These are phyloP conservation scores for Cyamopsis tetragonoloba DNA, from an alignment of 306 rosid genomes.

Conservation along the genomic window DNA sequence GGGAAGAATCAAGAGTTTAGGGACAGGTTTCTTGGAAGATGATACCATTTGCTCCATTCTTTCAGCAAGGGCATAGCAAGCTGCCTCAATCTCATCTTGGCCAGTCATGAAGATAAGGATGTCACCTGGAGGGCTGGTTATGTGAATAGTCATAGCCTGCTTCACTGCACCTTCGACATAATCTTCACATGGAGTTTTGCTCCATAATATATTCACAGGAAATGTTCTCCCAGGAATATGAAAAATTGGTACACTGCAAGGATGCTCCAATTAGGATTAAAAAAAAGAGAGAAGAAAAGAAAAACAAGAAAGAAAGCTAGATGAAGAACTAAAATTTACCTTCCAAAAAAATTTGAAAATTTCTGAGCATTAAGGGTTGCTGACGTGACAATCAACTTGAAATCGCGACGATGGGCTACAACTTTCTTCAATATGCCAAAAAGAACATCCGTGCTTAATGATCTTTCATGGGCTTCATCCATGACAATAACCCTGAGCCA, in stretches of 20 bases:
- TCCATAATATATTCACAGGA: constrained; percentile 78
- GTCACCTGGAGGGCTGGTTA: constrained; percentile 93
- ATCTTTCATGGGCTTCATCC: constrained; percentile 99
- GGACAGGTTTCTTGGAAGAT: constrained; percentile 67
- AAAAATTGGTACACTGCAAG: constrained; percentile 84
- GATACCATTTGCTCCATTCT: constrained; percentile 83
- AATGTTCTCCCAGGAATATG: constrained; percentile 97
- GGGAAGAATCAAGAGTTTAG: constrained; percentile 89
- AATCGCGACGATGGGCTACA: constrained; percentile 94
- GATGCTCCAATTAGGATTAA: constrained; percentile 17
- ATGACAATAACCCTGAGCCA: constrained; percentile 84
- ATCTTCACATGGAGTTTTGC: constrained; percentile 95
- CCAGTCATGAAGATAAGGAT: constrained; percentile 98
- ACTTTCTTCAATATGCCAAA: constrained; percentile 94
- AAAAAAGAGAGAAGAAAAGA: constrained; percentile 16
- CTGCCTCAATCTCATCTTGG: constrained; percentile 99
- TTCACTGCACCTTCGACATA: constrained; percentile 97
- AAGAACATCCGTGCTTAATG: constrained; percentile 89
- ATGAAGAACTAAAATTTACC: constrained; percentile 47
- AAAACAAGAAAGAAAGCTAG: not conserved
- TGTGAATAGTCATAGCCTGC: constrained; percentile 99
- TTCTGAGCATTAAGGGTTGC: constrained; percentile 93
- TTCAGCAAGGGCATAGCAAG: constrained; percentile 90
- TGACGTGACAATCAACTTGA: constrained; percentile 93
- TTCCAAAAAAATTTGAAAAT: constrained; percentile 92